Base-by-base conservation (phyloP, 768 basidiomycete genomes). In the Ramaria rubella region DNA sequence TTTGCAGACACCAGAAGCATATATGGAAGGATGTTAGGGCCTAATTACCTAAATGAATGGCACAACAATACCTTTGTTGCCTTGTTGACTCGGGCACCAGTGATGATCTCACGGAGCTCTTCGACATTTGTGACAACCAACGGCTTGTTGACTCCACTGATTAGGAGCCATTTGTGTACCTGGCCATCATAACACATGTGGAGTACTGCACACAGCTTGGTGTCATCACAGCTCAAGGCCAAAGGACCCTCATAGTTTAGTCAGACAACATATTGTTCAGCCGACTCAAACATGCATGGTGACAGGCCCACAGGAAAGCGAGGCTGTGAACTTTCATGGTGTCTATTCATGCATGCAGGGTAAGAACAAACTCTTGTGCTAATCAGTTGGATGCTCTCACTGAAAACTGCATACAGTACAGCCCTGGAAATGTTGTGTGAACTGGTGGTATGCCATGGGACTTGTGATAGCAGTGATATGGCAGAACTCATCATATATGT, bases 171-270 rank as follows among this genome's bases (percentile, higher is more conserved):
- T 0, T 14, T 17, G 3, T 69, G 40, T 1, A 59, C 34, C 0
- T 52, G 38, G 0, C 11, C 7, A 54, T 73, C 70, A 29, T 52
- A 71, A 52, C 64, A 70, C 0, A 65, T 61, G 0, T 64, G 61
- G 15, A 67, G 60, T 0, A 61, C 55, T 0, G 62, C 44, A 23
- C 62, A 59, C 0, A 74, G 64, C 55, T 74, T 72, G 0, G 71
- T 72, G 45, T 75, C 73, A 52, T 76, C 72, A 26, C 70, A 71
- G 49, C 64, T 64, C 0, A 74, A 52, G 3, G 54, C 63, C 8
- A 46, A 29, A 2, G 55, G 55, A 5, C 55, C 55, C 5, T 23
- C 7, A 36, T 56, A 56, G 21, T 29, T 14, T 4, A 68, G 21
- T 36, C 7, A 8, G 34, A 7, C 15, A 7, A 36, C 15, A 15